These are phyloP conservation scores for Castanea crenata DNA, from an alignment of 306 rosid species.

Conservation along the genomic window DNA sequence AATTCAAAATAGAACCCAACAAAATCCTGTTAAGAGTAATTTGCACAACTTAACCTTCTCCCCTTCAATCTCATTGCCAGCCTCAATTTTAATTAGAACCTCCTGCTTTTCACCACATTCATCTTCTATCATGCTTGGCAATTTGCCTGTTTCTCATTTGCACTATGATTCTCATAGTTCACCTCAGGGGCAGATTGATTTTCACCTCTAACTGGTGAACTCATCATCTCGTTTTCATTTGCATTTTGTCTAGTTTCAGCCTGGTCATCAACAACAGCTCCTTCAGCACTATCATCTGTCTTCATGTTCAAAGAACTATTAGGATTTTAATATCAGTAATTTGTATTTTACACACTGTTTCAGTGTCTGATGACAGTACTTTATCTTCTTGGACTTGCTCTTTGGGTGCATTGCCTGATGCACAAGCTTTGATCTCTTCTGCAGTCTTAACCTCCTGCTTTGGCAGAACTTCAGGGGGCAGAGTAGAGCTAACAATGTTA, in stretches of 20 bases:
- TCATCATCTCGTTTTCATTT: conserved; percentile 13
- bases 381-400: conserved; percentile 32
- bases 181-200: conserved; percentile 15
- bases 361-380: conserved; percentile 13
- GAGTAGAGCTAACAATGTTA: conserved; percentile 27
- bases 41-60: background rate
- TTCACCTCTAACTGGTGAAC: background rate
- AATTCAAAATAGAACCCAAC: background rate
- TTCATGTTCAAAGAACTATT: conserved; percentile 8
- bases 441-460: conserved; percentile 40
- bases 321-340: conserved; percentile 13
- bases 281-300: conserved; percentile 9
- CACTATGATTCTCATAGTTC: conserved; percentile 29
- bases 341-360: conserved; percentile 17
- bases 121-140: conserved; percentile 13
- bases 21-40: background rate
- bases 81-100: conserved; percentile 10
- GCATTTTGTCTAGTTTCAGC: conserved; percentile 19
- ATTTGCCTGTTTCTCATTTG: conserved; percentile 26
- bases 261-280: conserved; percentile 9
- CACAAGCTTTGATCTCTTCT: conserved; percentile 21
- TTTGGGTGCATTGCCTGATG: conserved; percentile 11
- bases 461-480: conserved; percentile 21
- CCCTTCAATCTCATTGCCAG: background rate
- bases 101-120: conserved; percentile 19